phyloP scores from a whole-genome alignment of 768 basidiomycete species.

The Mrakia gelida region DNA sequence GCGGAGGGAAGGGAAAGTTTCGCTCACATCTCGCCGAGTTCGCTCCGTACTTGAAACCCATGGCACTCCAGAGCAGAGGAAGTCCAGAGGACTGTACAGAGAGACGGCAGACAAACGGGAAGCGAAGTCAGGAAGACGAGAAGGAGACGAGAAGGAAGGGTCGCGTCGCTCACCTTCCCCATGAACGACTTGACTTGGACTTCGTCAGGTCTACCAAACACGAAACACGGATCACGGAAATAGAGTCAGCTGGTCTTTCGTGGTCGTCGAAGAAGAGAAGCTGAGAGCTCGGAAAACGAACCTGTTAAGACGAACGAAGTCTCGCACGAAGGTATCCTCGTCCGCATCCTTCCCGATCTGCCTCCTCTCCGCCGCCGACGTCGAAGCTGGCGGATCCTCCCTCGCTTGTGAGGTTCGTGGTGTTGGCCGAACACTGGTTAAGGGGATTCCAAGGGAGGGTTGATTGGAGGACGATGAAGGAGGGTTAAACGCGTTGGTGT shows the following conservation, averaged over 20 bases:
- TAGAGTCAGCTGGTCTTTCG: no score
- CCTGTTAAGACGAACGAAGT: neutral
- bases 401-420: neutral
- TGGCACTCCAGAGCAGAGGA: constrained; percentile 9
- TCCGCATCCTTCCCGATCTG: constrained; percentile 4
- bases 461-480: neutral
- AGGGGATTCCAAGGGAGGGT: neutral
- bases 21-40: neutral
- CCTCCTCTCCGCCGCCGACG: neutral
- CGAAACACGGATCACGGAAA: no score
- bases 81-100: constrained; percentile 7
- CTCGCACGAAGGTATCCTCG: constrained; percentile 9
- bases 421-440: neutral
- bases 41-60: constrained; percentile 26
- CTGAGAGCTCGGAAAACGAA: no score
- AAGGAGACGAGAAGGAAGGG: neutral
- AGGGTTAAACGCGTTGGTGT: neutral
- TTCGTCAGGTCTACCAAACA: constrained; percentile 17
- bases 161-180: neutral
- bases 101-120: no score
- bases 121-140: neutral
- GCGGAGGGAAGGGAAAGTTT: neutral
- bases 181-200: constrained; percentile 6
- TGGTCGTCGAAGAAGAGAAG: no score
- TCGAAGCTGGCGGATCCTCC: neutral